A percentile compares a stretch with the other conserved stretches of the same genome.
phyloP scores from a whole-genome alignment of 139 green algal species.

The Chlamydomonas sp. region DNA sequence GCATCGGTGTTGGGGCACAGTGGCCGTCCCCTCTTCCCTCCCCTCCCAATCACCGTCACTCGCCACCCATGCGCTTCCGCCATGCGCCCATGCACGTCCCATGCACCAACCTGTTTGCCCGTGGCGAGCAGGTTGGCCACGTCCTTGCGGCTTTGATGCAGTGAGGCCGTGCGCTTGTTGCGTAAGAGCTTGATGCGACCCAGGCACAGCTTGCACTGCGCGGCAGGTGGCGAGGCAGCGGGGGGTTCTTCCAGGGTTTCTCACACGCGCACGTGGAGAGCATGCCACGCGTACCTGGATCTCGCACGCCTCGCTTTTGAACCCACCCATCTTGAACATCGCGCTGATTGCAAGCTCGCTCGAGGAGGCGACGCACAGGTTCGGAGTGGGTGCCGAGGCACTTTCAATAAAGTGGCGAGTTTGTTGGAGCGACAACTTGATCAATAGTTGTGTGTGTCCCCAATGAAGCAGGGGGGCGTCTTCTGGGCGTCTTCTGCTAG shows the following conservation, averaged over 20 bases:
- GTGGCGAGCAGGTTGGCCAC: not conserved
- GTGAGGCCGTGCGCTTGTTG: not conserved
- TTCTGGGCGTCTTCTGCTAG: too few species aligned
- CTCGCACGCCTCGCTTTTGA: conserved; percentile 2
- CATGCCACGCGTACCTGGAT: conserved; percentile 5
- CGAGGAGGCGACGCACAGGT: too few species aligned
- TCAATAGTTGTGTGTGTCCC: too few species aligned
- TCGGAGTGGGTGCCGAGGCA: too few species aligned
- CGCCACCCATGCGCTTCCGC: too few species aligned
- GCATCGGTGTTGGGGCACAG: too few species aligned
- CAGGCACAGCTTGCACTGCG: not conserved
- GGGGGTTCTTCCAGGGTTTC: not conserved
- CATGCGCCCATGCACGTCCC: not conserved
- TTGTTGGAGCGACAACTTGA: too few species aligned
- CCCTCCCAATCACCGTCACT: too few species aligned
- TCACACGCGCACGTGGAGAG: not conserved
- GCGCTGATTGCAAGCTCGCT: not conserved
- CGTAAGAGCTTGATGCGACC: conserved; percentile 7
- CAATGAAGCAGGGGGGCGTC: too few species aligned
- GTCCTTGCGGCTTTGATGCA: not conserved
- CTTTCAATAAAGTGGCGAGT: too few species aligned
- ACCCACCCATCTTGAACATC: too few species aligned
- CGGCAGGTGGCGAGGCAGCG: not conserved
- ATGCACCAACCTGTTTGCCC: not conserved
- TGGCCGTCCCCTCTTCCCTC: too few species aligned